Evolutionary conservation across 129 eudicot species (phyloP).

Genomic region (Flaveria brownii): DNA sequence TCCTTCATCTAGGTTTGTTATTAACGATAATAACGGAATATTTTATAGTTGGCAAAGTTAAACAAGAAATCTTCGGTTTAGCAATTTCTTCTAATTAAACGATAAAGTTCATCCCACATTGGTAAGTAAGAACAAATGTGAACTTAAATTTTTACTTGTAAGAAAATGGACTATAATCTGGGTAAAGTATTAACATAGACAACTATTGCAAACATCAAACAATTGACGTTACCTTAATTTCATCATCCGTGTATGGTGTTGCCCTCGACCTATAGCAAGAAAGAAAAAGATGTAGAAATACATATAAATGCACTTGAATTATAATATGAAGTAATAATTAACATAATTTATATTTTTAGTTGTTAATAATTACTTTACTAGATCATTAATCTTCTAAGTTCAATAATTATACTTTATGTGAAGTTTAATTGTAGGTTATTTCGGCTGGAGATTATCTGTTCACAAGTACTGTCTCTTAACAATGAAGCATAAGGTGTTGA

Average conservation of each 20-base stretch:
- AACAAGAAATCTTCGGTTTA: background rate
- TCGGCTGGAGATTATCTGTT: no score
- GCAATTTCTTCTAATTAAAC: background rate
- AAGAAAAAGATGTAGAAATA: background rate
- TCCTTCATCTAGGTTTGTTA: background rate
- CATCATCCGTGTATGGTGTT: constrained; percentile 73
- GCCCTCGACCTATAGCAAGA: constrained; percentile 53
- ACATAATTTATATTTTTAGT: background rate
- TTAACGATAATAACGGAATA: background rate
- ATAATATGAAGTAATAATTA: no score
- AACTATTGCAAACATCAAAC: background rate
- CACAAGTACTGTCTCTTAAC: background rate
- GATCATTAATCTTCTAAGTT: no score
- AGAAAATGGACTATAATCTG: background rate
- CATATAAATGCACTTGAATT: background rate
- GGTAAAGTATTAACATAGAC: background rate
- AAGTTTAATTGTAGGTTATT: no score
- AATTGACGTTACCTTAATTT: constrained; percentile 69
- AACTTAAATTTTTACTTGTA: background rate
- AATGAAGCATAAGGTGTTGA: background rate
- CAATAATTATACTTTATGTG: no score
- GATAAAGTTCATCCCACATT: background rate
- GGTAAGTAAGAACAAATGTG: background rate
- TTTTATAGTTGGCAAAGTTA: background rate
- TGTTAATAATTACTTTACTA: background rate